Percentiles rank a stretch among this genome's conserved stretches.
Evolutionary conservation across 768 basidiomycete species (phyloP).

Genomic region (Suillus subalutaceus): DNA sequence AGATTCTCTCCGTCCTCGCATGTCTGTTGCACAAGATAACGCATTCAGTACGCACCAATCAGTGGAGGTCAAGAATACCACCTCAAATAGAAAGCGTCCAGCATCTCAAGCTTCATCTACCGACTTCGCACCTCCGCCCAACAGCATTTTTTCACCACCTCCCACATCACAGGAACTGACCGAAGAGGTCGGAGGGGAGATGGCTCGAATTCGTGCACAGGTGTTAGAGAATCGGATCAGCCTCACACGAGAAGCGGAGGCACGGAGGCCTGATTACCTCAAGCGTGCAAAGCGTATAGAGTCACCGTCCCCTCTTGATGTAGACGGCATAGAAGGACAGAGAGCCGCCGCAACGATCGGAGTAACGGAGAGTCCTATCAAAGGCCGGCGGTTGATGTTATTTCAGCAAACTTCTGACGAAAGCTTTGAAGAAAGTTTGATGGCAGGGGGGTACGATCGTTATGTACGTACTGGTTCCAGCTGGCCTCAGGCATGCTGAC

Average conservation of each 20-base stretch:
- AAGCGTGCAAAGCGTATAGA: constrained; percentile 55
- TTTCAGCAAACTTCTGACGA: constrained; percentile 85
- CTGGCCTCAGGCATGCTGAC: constrained; percentile 15
- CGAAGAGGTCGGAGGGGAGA: constrained; percentile 52
- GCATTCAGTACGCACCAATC: not conserved
- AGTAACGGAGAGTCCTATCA: constrained; percentile 69
- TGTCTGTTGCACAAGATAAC: not conserved
- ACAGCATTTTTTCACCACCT: constrained; percentile 32
- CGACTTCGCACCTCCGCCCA: constrained; percentile 11
- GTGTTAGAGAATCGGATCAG: constrained; percentile 52
- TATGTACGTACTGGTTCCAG: constrained; percentile 53
- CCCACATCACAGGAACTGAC: constrained; percentile 7
- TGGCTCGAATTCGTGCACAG: constrained; percentile 60
- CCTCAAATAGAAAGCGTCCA: constrained; percentile 4
- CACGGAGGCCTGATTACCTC: constrained; percentile 71
- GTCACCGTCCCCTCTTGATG: constrained; percentile 34
- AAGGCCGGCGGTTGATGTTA: constrained; percentile 71
- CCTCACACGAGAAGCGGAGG: constrained; percentile 58
- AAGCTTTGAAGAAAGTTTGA: constrained; percentile 83
- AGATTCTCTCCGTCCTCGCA: not conserved
- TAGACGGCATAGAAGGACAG: constrained; percentile 24
- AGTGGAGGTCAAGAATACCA: not conserved
- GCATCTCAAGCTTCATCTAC: constrained; percentile 4
- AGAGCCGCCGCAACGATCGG: constrained; percentile 45
- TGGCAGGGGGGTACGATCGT: constrained; percentile 79